Evolutionary conservation across 83 land plant species (phyloP), one percentile per base, ranked within the genome.

Genomic region (Isoetes engelmannii): DNA sequence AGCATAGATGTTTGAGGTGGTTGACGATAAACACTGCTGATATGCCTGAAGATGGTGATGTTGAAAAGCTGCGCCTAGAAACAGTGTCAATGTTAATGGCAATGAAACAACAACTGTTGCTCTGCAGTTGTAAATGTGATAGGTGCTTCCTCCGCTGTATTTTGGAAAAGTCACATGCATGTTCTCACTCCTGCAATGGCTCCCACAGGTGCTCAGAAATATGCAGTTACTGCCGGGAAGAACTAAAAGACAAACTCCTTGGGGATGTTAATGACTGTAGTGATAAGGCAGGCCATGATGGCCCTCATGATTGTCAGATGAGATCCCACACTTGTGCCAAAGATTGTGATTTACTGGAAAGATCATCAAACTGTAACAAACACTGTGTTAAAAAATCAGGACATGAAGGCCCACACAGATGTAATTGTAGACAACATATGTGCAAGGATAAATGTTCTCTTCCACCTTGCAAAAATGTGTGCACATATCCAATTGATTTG

Each of bases 261-360:
- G 53, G 41, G 5, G 28, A 1, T 13, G 37, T 62, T n/a, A 44
- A 63, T 60, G 44, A 53, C n/a, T 80, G 80, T 54, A 21, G 8
- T 6, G 75, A 71, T 71, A 4, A 47, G 60, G 82, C 75, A 20
- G 82, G 82, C 15, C 82, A 80, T 54, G 70, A 61, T 44, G 82
- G 82, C 5, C 28, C 51, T 12, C 80, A 80, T 41, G 72, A 75
- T 61, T 79, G 81, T 37, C 63, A 72, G 49, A 28, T 12, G 21
- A 72, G 42, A 48, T 50, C 44, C 6, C 80, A 77, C 18, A 77
- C 80, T 4, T 80, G 82, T 54, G 42, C 63, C 0, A 8, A 44
- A 21, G 5, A 9, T 4, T 80, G 71, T 61, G 4, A 4, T 54
- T 61, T 60, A 0, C 45, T 4, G 18, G 70, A 20, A 5, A 53